Conservation (phyloP, 306 rosid species). For the Vigna reflexopilosa region DNA sequence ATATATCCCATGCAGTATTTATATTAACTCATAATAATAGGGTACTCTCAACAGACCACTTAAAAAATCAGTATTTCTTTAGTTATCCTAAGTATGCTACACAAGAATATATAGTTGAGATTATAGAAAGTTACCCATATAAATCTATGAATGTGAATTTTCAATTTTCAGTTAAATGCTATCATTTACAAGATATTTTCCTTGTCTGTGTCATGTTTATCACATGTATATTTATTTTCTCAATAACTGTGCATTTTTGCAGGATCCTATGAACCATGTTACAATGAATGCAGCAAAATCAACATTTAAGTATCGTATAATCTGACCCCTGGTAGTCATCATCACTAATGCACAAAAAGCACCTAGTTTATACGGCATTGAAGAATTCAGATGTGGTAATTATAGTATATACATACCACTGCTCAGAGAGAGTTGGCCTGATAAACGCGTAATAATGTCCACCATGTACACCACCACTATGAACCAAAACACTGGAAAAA, state of each 20-base stretch:
- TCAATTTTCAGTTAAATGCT: background rate
- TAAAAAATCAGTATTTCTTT: background rate
- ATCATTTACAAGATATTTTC: conserved; percentile 1
- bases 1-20: background rate
- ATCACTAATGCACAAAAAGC: conserved; percentile 22
- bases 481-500: conserved; percentile 87
- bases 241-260: background rate
- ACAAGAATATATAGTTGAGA: background rate
- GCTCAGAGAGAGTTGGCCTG: conserved; percentile 95
- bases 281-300: background rate
- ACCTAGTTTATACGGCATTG: conserved; percentile 23
- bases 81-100: background rate
- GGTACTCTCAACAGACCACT: background rate
- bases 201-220: background rate
- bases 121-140: background rate
- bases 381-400: conserved; percentile 34
- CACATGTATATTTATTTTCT: background rate
- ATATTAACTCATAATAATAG: background rate
- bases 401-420: conserved; percentile 62
- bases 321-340: conserved; percentile 8
- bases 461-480: conserved; percentile 99
- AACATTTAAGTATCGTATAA: conserved; percentile 10
- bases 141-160: background rate
- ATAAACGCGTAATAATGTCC: conserved; percentile 98
- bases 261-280: background rate